Evolutionary conservation across 1,139 yeast species (phyloP).

Genomic region (Geotrichum reessii): DNA sequence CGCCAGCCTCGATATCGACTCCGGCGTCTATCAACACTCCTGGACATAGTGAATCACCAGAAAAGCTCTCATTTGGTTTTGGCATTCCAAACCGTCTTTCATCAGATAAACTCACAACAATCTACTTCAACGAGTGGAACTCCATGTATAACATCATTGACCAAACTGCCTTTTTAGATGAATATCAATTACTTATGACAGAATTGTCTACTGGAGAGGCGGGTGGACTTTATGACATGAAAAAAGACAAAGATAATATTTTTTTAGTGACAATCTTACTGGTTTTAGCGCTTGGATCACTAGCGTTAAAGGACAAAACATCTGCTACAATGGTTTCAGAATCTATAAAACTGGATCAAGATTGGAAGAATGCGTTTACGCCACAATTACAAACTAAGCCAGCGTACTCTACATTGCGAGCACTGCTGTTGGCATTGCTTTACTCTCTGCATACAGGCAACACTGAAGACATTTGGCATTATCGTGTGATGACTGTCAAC

Average conservation of each 20-base stretch:
- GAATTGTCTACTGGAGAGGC: constrained; percentile 7
- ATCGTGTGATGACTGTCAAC: constrained; percentile 68
- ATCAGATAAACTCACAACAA: constrained; percentile 34
- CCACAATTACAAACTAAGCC: constrained; percentile 52
- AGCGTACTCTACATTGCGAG: constrained; percentile 63
- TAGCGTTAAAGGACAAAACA: constrained; percentile 21
- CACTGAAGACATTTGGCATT: constrained; percentile 63
- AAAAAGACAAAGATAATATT: constrained; percentile 25
- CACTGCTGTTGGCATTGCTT: constrained; percentile 59
- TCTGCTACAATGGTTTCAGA: constrained; percentile 31
- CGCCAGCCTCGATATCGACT: not conserved
- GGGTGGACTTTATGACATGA: constrained; percentile 12
- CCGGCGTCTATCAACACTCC: not conserved
- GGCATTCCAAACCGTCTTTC: constrained; percentile 30
- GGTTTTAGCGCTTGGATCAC: constrained; percentile 40
- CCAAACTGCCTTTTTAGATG: constrained; percentile 54
- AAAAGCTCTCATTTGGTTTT: not conserved
- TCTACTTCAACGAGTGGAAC: constrained; percentile 77
- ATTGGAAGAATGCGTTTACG: constrained; percentile 40
- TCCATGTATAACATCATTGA: constrained; percentile 64
- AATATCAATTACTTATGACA: constrained; percentile 45
- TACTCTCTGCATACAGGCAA: constrained; percentile 73
- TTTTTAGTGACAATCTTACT: constrained; percentile 42
- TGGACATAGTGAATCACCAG: not conserved
- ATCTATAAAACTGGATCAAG: constrained; percentile 27